These are phyloP conservation scores for Rossbeevera mucosa DNA, from an alignment of 768 basidiomycete species.

Conservation along the genomic window DNA sequence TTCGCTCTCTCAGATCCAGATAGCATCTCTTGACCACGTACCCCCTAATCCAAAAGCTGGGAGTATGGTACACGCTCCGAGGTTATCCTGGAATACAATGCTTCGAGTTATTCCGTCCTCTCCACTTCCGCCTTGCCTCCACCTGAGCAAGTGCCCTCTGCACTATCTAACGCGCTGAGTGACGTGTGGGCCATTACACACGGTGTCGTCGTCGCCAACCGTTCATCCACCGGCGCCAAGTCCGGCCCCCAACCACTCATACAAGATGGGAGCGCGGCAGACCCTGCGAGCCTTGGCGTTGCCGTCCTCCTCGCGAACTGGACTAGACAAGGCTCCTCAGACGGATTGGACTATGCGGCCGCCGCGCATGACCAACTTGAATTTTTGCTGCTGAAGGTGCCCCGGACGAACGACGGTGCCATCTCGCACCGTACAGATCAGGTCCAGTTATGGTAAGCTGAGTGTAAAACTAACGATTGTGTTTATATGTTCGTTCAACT, in stretches of 20 bases:
- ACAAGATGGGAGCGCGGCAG: constrained; percentile 61
- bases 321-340: constrained; percentile 36
- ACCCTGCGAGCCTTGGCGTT: constrained; percentile 76
- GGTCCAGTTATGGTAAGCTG: constrained; percentile 64
- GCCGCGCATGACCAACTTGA: constrained; percentile 66
- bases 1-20: neutral
- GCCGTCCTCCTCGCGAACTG: constrained; percentile 62
- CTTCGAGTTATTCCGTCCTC: constrained; percentile 43
- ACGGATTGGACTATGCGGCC: constrained; percentile 50
- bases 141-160: constrained; percentile 19
- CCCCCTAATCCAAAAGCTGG: constrained; percentile 36
- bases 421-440: constrained; percentile 70
- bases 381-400: constrained; percentile 53
- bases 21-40: neutral
- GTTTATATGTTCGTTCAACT: neutral
- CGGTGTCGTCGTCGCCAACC: constrained; percentile 46
- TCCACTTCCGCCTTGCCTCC: constrained; percentile 27
- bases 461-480: neutral
- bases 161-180: constrained; percentile 33
- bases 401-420: constrained; percentile 68
- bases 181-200: constrained; percentile 56
- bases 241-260: constrained; percentile 54
- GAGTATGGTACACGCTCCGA: constrained; percentile 49
- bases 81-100: constrained; percentile 47
- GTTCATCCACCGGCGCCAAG: constrained; percentile 41